Evolutionary conservation across 2,329 filamentous ascomycete genomes (phyloP).

Genomic region (Sporothrix globosa): DNA sequence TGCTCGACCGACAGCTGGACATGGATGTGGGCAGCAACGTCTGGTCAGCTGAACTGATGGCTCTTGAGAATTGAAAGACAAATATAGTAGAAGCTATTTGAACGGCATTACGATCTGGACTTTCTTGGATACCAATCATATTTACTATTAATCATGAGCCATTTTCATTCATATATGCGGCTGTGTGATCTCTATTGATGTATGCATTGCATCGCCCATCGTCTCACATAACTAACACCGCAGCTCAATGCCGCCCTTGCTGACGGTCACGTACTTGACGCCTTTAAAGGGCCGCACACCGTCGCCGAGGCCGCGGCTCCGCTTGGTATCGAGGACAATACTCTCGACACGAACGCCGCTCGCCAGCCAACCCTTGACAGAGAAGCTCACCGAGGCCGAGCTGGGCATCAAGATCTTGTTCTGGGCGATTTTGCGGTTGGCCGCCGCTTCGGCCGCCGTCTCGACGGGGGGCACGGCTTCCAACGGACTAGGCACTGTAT

Average conservation of each 20-base stretch:
- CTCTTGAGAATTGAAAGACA: conserved; percentile 18
- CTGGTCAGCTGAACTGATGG: conserved; percentile 37
- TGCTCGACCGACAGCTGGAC: conserved; percentile 32
- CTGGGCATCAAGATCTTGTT: conserved; percentile 80
- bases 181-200: neutral
- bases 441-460: conserved; percentile 39
- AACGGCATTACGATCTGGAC: neutral
- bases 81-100: neutral
- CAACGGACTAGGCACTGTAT: neutral
- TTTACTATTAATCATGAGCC: neutral
- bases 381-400: conserved; percentile 73
- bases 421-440: conserved; percentile 58
- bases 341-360: conserved; percentile 70
- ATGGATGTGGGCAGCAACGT: conserved; percentile 30
- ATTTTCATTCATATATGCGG: conserved; percentile 6
- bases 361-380: conserved; percentile 69
- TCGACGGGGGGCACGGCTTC: neutral
- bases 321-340: conserved; percentile 71
- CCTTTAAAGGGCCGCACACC: conserved; percentile 95
- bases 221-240: conserved; percentile 52
- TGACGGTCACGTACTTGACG: conserved; percentile 90
- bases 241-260: conserved; percentile 66
- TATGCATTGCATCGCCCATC: neutral
- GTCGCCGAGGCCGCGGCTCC: conserved; percentile 82
- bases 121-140: neutral